Evolutionary conservation across 352 stramenopile species (phyloP).

Genomic region (Phytophthora cryptogea): DNA sequence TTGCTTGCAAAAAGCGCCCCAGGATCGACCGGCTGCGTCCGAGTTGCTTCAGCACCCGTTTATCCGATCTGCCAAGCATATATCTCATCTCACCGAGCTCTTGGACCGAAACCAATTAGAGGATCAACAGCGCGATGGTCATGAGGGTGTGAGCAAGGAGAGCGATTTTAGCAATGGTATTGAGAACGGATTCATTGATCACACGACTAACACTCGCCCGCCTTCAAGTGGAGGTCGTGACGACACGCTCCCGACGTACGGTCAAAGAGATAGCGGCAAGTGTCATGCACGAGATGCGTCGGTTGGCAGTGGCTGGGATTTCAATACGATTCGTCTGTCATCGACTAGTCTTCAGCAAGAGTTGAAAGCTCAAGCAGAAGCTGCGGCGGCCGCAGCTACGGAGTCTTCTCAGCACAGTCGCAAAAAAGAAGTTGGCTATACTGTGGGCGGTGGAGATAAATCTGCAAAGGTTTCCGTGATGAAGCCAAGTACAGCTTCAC

Average conservation of each 20-base stretch:
- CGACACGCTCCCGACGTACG: conserved; percentile 31
- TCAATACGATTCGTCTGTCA: conserved; percentile 72
- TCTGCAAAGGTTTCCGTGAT: not conserved
- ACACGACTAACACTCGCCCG: conserved; percentile 14
- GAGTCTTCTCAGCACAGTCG: conserved; percentile 9
- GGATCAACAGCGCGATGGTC: conserved; percentile 22
- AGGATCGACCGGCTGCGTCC: conserved; percentile 78
- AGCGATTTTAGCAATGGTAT: conserved; percentile 19
- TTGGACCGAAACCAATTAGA: conserved; percentile 53
- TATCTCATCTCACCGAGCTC: conserved; percentile 75
- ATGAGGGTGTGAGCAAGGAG: conserved; percentile 11
- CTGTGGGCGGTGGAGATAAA: not conserved
- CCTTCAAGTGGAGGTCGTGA: conserved; percentile 20
- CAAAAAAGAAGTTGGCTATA: not conserved
- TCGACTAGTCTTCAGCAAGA: conserved; percentile 43
- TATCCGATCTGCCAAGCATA: conserved; percentile 69
- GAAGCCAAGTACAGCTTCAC: conserved; percentile 3
- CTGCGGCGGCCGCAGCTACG: conserved; percentile 9
- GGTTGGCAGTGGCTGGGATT: conserved; percentile 75
- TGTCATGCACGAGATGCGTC: conserved; percentile 45
- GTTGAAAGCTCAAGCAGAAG: conserved; percentile 34
- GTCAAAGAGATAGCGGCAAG: conserved; percentile 42
- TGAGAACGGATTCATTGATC: conserved; percentile 21
- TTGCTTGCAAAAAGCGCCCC: conserved; percentile 89
- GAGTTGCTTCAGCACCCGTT: conserved; percentile 90